These are phyloP conservation scores for Clarireedia monteithiana DNA, from an alignment of 2,329 filamentous ascomycete genomes.

Conservation along the genomic window DNA sequence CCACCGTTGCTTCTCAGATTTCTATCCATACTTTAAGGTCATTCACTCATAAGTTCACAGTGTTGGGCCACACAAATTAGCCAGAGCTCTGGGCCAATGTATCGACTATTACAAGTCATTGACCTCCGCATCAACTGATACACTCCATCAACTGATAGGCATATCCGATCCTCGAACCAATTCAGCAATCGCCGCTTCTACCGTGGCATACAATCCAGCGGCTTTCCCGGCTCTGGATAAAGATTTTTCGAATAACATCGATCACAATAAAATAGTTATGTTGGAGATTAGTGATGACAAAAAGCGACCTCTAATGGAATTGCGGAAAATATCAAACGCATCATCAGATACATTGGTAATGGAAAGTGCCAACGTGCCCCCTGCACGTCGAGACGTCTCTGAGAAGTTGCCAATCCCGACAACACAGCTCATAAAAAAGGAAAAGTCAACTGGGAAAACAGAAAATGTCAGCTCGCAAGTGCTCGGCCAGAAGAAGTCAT, in stretches of 20 bases:
- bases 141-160: no score
- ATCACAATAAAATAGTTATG: not conserved
- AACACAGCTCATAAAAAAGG: not conserved
- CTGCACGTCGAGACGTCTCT: not conserved
- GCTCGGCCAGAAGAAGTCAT: not conserved
- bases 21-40: not conserved
- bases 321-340: not conserved
- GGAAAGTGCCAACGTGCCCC: not conserved
- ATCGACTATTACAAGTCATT: constrained; percentile 10
- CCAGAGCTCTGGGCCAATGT: constrained; percentile 12
- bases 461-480: not conserved
- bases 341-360: not conserved
- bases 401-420: no score
- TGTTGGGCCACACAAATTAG: constrained; percentile 19
- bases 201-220: no score
- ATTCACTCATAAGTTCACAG: constrained; percentile 1
- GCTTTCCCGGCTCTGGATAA: no score
- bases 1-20: not conserved
- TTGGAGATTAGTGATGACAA: not conserved
- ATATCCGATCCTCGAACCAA: not conserved
- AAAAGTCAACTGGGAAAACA: no score
- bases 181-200: no score
- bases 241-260: not conserved
- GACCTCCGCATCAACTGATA: not conserved
- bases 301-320: not conserved